These are phyloP conservation scores for Exobasidium rhododendri DNA, from an alignment of 1,284 basidiomycete species.

Conservation along the genomic window DNA sequence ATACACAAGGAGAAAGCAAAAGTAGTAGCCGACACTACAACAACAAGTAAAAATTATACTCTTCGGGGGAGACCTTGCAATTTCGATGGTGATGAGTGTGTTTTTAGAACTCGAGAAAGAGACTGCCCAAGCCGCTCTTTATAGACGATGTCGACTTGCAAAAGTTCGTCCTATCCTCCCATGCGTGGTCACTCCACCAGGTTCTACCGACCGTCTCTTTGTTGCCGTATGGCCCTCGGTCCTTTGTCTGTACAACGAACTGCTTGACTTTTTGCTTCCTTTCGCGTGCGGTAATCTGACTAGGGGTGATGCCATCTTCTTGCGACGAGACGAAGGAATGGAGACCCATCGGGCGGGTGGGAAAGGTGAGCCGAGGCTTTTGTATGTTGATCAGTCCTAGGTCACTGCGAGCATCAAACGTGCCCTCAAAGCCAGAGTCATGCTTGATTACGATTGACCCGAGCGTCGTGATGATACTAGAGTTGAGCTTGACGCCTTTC, in stretches of 20 bases:
- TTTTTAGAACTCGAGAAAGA: background rate
- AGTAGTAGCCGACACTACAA: background rate
- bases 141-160: background rate
- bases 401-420: background rate
- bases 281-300: no score
- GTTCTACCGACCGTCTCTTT: background rate
- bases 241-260: background rate
- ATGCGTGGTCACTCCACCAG: background rate
- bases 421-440: constrained; percentile 1
- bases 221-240: background rate
- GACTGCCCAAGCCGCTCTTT: background rate
- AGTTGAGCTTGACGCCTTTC: background rate
- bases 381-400: background rate
- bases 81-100: no score
- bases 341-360: no score
- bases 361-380: background rate
- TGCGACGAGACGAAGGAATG: background rate
- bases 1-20: constrained; percentile 1
- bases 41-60: background rate
- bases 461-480: background rate
- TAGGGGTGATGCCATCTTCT: no score
- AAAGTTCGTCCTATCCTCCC: background rate
- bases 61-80: no score
- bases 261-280: background rate
- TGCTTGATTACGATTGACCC: background rate